These are phyloP conservation scores for Areca catechu DNA, from an alignment of 176 grass and related monocot genomes.

Conservation along the genomic window DNA sequence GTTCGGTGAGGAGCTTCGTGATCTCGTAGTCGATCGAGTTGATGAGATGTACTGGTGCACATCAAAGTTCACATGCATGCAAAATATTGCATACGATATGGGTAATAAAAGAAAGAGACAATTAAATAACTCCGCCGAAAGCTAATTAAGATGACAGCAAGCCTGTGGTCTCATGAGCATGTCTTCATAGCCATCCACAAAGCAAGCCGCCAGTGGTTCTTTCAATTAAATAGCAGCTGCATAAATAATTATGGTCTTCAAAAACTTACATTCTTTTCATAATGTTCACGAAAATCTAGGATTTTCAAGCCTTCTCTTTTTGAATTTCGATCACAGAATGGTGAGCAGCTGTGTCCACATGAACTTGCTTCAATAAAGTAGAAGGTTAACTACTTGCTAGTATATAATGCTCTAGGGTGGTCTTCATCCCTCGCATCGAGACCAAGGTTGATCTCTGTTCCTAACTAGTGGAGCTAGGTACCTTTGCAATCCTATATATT, in stretches of 20 bases:
- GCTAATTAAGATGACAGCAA: neutral
- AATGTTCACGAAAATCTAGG: constrained; percentile 28
- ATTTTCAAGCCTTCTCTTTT: constrained; percentile 26
- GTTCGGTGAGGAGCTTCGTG: no score
- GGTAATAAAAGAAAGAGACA: no score
- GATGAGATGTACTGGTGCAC: no score
- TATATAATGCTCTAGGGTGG: constrained; percentile 22
- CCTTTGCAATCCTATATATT: neutral
- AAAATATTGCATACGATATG: no score
- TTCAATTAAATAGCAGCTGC: no score
- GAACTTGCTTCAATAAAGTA: constrained; percentile 12
- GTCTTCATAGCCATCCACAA: neutral
- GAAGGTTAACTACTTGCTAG: neutral
- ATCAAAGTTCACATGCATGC: no score
- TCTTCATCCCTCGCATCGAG: neutral
- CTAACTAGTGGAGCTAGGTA: constrained; percentile 7
- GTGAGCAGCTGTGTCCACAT: constrained; percentile 20
- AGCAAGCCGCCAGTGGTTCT: no score
- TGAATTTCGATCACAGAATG: constrained; percentile 36
- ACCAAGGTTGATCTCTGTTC: no score
- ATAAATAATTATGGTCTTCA: no score
- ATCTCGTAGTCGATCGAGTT: no score
- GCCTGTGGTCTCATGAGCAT: neutral
- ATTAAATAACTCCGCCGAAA: neutral
- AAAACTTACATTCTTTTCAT: neutral